Conservation (phyloP, 306 rosid genomes). For the Gastrolobium bilobum region DNA sequence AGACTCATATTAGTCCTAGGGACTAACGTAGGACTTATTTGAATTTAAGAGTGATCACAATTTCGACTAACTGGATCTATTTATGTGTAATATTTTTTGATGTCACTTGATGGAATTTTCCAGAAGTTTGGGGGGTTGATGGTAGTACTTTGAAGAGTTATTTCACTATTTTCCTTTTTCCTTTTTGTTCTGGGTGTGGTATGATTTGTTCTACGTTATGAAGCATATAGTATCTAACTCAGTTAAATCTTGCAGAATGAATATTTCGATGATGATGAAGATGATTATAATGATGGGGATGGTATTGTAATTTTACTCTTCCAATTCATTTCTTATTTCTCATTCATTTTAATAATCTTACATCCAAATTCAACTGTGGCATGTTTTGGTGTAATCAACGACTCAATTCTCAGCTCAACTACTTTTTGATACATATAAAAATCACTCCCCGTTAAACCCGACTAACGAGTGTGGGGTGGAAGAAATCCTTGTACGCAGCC, state of each 20-base stretch:
- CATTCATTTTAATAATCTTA: conserved; percentile 11
- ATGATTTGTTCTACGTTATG: neutral
- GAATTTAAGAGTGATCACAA: no score
- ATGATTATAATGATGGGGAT: conserved; percentile 51
- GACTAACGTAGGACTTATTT: no score
- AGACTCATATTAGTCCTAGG: no score
- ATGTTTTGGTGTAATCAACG: conserved; percentile 18
- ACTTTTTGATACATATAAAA: neutral
- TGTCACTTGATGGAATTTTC: conserved; percentile 2
- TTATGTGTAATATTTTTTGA: no score
- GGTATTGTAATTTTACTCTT: conserved; percentile 52
- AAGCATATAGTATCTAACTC: conserved; percentile 33
- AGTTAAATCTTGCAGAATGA: conserved; percentile 56
- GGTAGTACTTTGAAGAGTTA: conserved; percentile 30
- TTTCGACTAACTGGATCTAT: no score
- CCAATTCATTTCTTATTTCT: conserved; percentile 11
- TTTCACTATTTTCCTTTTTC: neutral
- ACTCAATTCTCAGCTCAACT: conserved; percentile 19
- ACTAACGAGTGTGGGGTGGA: no score
- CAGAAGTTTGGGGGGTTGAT: neutral
- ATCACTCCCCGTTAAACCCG: no score
- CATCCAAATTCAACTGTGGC: conserved; percentile 13
- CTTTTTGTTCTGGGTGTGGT: neutral
- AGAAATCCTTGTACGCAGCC: no score
- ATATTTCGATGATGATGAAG: conserved; percentile 70